These are phyloP conservation scores for Oxyria digyna DNA, from an alignment of 148 eudicot genomes.

Conservation along the genomic window DNA sequence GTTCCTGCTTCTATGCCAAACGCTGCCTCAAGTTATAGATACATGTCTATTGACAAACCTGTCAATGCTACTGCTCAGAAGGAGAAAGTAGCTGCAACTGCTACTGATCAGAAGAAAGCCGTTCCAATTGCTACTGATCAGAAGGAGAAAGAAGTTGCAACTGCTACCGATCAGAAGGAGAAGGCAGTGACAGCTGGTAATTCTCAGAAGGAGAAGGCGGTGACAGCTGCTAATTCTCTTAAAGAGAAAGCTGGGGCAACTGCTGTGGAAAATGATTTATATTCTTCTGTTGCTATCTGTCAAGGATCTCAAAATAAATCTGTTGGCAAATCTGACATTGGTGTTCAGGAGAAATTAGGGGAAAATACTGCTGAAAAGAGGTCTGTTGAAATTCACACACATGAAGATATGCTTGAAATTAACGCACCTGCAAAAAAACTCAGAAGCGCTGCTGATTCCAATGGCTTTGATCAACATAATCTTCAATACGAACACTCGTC, in stretches of 20 bases:
- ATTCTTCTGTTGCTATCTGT: neutral
- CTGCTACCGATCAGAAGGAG: slow-evolving; percentile 24
- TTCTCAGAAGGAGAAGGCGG: slow-evolving; percentile 7
- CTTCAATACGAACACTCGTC: neutral
- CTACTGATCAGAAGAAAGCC: slow-evolving; percentile 20
- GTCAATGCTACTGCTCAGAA: slow-evolving; percentile 25
- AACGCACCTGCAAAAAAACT: neutral
- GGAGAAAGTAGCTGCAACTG: slow-evolving; percentile 23
- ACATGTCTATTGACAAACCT: slow-evolving; percentile 17
- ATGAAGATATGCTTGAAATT: slow-evolving; percentile 10
- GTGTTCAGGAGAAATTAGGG: slow-evolving; percentile 13
- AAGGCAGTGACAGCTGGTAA: slow-evolving; percentile 11
- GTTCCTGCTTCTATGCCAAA: neutral
- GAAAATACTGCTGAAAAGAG: slow-evolving; percentile 3
- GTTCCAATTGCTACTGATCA: slow-evolving; percentile 24
- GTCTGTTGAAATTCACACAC: slow-evolving; percentile 8
- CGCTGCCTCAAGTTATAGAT: neutral
- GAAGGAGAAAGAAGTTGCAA: slow-evolving; percentile 21
- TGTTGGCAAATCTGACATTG: neutral
- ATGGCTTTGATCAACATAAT: neutral
- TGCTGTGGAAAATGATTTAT: slow-evolving; percentile 27
- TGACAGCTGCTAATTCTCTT: slow-evolving; percentile 11
- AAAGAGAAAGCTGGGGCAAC: slow-evolving; percentile 15
- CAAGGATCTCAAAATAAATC: neutral
- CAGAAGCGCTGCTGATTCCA: neutral